These are phyloP conservation scores for Phanerochaete carnosa DNA, from an alignment of 768 basidiomycete genomes.

Conservation along the genomic window DNA sequence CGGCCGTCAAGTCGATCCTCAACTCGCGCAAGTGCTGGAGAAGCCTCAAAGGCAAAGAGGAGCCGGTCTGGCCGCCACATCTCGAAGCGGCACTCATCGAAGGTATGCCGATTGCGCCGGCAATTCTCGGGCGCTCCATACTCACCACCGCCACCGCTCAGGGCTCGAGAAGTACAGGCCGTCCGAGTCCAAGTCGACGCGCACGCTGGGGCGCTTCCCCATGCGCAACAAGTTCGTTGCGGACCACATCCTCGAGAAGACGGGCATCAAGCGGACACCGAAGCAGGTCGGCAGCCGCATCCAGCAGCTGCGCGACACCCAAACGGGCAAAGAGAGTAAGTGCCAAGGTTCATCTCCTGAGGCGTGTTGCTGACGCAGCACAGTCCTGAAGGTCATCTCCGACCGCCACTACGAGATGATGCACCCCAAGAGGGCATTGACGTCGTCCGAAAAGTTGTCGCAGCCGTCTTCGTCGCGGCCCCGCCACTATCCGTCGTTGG, in stretches of 20 bases:
- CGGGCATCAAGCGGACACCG: constrained; percentile 66
- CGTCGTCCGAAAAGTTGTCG: background rate
- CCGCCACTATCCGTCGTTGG: background rate
- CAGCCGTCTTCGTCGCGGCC: background rate
- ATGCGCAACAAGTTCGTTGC: constrained; percentile 80
- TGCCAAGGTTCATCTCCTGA: constrained; percentile 20
- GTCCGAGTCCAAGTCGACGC: constrained; percentile 68
- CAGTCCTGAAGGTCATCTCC: constrained; percentile 24
- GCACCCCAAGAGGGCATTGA: constrained; percentile 18
- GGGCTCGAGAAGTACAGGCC: constrained; percentile 72
- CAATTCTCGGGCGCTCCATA: background rate
- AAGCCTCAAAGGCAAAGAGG: constrained; percentile 60
- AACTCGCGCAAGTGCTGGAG: constrained; percentile 75
- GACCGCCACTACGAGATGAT: constrained; percentile 26
- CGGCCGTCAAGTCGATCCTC: constrained; percentile 65
- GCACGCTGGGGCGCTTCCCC: constrained; percentile 71
- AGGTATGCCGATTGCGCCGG: constrained; percentile 36
- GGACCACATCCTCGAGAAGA: constrained; percentile 67
- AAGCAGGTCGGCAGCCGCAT: constrained; percentile 82
- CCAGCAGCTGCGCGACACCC: constrained; percentile 74
- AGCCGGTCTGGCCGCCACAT: constrained; percentile 78
- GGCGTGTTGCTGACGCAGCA: constrained; percentile 7
- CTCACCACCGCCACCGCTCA: constrained; percentile 23
- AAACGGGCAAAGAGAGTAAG: constrained; percentile 69
- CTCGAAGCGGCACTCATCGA: constrained; percentile 76